phyloP scores from a whole-genome alignment of 2,329 filamentous ascomycete genomes.

The Cryphonectria naterciae region DNA sequence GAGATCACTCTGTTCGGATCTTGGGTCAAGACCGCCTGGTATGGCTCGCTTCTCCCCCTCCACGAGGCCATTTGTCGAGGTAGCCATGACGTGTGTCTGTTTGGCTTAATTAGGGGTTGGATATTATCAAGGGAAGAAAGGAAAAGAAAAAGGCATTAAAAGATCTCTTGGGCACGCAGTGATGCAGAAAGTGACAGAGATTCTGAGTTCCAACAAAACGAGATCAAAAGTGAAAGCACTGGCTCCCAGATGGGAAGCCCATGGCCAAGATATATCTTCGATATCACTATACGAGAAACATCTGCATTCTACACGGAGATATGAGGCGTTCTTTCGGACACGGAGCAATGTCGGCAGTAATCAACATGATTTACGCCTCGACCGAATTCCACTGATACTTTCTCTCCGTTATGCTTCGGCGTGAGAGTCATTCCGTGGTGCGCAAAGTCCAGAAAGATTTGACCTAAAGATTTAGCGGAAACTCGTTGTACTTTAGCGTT shows the following conservation, averaged over 20 bases:
- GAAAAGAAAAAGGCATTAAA: not conserved
- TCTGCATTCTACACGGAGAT: not conserved
- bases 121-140: not conserved
- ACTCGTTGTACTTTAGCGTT: not conserved
- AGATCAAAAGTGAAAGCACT: not conserved
- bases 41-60: constrained; percentile 15
- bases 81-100: not conserved
- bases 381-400: not conserved
- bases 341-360: not conserved
- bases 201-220: not conserved
- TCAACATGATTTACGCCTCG: not conserved
- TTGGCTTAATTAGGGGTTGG: not conserved
- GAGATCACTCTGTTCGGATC: constrained; percentile 20
- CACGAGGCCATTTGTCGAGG: constrained; percentile 13
- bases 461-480: not conserved
- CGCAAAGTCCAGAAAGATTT: not conserved
- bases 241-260: not conserved
- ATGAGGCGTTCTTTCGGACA: constrained; percentile 2
- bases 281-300: not conserved
- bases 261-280: not conserved
- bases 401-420: constrained; percentile 14
- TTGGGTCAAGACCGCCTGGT: constrained; percentile 13
- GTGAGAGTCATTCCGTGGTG: constrained; percentile 18
- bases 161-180: not conserved
- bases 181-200: not conserved